phyloP scores from a whole-genome alignment of 1,284 basidiomycete species.

The Moesziomyces sp. region DNA sequence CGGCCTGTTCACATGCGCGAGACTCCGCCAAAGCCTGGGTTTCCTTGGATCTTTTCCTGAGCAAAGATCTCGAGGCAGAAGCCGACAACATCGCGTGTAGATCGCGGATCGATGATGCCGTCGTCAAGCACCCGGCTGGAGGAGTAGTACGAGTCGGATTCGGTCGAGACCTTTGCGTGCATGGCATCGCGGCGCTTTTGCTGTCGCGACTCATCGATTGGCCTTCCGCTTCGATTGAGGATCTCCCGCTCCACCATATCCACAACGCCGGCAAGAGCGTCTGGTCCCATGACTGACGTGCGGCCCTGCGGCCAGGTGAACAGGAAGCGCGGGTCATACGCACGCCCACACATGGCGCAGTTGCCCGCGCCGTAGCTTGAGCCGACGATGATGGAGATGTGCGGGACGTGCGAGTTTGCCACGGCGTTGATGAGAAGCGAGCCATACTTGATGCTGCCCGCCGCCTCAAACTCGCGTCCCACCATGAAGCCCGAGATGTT shows the following conservation, averaged over 20 bases:
- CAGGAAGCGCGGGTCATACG: slow-evolving; percentile 6
- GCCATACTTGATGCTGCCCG: slow-evolving; percentile 8
- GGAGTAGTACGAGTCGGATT: slow-evolving; percentile 2
- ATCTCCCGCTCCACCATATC: slow-evolving; percentile 9
- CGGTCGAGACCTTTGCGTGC: slow-evolving; percentile 3
- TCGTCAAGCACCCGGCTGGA: slow-evolving; percentile 7
- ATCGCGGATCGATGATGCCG: slow-evolving; percentile 4
- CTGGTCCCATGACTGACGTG: slow-evolving; percentile 5
- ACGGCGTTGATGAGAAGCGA: slow-evolving; percentile 5
- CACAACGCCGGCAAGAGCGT: slow-evolving; percentile 2
- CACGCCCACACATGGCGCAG: slow-evolving; percentile 7
- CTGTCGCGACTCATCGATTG: slow-evolving; percentile 2
- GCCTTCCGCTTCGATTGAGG: slow-evolving; percentile 3
- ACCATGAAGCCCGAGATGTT: slow-evolving; percentile 9
- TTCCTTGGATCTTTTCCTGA: slow-evolving; percentile 6
- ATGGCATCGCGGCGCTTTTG: slow-evolving; percentile 5
- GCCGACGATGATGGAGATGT: slow-evolving; percentile 7
- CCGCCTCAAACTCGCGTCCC: slow-evolving; percentile 3
- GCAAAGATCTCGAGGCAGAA: slow-evolving; percentile 10
- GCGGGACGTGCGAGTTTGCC: slow-evolving; percentile 1
- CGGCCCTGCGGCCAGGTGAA: slow-evolving; percentile 6
- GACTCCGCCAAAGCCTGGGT: slow-evolving; percentile 4
- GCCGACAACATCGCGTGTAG: slow-evolving; percentile 2
- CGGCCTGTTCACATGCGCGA: slow-evolving; percentile 1
- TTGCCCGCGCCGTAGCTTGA: slow-evolving; percentile 7